Base-by-base conservation (phyloP, 1,284 basidiomycete genomes). In the Rhodotorula mucilaginosa region DNA sequence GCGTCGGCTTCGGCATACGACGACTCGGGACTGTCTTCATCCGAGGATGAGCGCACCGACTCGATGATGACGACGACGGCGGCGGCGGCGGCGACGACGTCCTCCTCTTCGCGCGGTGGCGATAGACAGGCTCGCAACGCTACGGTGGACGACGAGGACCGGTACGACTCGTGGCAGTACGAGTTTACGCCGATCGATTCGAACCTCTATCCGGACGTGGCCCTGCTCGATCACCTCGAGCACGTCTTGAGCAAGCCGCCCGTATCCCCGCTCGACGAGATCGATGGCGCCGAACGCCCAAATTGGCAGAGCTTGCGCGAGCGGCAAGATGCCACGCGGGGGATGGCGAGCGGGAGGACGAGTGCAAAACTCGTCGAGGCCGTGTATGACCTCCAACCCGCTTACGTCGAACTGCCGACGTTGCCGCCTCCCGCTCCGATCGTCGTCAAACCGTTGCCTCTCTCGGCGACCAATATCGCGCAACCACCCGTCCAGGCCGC, bases 111-210 rank as follows among this genome's bases (percentile, higher is more conserved):
- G 21, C 58, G 58, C 13, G 23, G 39, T 44, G 39, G 19, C 5
- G 58, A 60, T n/a, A 39, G 58, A 15, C 58, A 46, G 23, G 39
- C 16, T 7, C 58, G 58, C 8, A 47, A 26, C 13, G 56, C 15
- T 47, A 5, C 19, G 34, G 57, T 5, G 6, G 64, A 16, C 21
- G 61, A 44, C 13, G 74, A 75, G 51, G 78, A 80, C 26, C 63
- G 70, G 61, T 79, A 76, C 66, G 77, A 79, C 60, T 56, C 72
- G 3, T 80, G 79, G 79, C 72, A 75, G 66, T 78, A 73, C 68
- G 79, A 80, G 71, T 80, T 73, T 54, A 79, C 79, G 48, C 69
- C 75, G 5, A 65, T 78, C 47, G 66, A 65, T 54, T 46, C 67
- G 39, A 65, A 73, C 48, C 54, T 69, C n/a, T 76, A 60, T 31